Evolutionary conservation across 441 rosid species (phyloP).

Genomic region (Populus hybrid): DNA sequence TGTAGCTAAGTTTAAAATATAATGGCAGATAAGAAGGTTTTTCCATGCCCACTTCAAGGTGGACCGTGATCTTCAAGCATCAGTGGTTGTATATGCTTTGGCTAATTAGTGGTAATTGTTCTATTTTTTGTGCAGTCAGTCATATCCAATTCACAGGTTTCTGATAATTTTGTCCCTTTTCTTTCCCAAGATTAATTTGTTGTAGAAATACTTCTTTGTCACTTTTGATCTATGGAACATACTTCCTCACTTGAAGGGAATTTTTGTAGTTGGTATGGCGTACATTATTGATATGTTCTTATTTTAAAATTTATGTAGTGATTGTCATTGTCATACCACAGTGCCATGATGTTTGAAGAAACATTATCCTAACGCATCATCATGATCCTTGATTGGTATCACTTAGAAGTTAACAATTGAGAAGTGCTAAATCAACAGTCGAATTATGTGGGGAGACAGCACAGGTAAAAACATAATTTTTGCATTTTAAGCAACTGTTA

Average conservation of each 20-base stretch:
- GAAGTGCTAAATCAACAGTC: background rate
- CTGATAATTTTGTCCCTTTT: background rate
- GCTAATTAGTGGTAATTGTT: constrained; percentile 10
- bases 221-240: background rate
- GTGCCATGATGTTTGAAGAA: background rate
- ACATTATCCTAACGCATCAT: background rate
- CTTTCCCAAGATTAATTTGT: background rate
- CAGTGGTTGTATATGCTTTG: constrained; percentile 56
- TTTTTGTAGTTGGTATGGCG: background rate
- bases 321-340: background rate
- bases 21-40: constrained; percentile 54
- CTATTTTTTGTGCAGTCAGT: background rate
- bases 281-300: background rate
- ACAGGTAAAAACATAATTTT: too few relatives aligned
- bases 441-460: background rate
- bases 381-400: background rate
- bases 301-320: background rate
- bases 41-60: constrained; percentile 92
- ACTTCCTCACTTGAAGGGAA: background rate
- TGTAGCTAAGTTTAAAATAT: too few relatives aligned
- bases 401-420: background rate
- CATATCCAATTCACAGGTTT: background rate
- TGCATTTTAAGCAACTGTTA: too few relatives aligned
- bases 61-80: constrained; percentile 80
- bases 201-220: background rate